Evolutionary conservation across 2,329 filamentous ascomycete species (phyloP).

Genomic region (Sporothrix protearum): DNA sequence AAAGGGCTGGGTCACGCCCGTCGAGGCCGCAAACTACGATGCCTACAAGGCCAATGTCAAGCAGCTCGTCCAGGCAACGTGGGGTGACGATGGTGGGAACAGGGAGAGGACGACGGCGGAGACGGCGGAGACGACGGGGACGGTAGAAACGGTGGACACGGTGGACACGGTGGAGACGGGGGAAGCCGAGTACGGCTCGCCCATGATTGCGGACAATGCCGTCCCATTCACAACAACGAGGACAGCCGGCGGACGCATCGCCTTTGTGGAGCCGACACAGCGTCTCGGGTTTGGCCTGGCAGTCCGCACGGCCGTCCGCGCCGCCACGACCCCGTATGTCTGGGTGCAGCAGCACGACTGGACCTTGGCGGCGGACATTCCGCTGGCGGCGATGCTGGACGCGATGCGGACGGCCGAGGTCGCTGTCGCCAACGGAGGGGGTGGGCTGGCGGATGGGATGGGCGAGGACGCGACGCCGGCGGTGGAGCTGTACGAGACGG

Average conservation of each 20-base stretch:
- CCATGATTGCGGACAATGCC: slow-evolving; percentile 32
- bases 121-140: background rate
- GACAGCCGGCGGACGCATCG: slow-evolving; percentile 39
- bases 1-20: slow-evolving; percentile 50
- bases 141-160: background rate
- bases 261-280: slow-evolving; percentile 47
- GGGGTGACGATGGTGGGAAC: background rate
- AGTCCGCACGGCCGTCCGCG: slow-evolving; percentile 49
- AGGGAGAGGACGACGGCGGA: too few species aligned
- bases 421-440: background rate
- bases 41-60: slow-evolving; percentile 49
- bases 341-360: slow-evolving; percentile 60
- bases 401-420: slow-evolving; percentile 42
- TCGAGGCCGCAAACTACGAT: slow-evolving; percentile 42
- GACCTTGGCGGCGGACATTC: slow-evolving; percentile 46
- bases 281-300: slow-evolving; percentile 53
- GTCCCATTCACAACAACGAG: slow-evolving; percentile 39
- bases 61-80: slow-evolving; percentile 36
- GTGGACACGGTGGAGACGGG: background rate
- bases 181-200: slow-evolving; percentile 45
- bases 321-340: slow-evolving; percentile 48
- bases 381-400: slow-evolving; percentile 42
- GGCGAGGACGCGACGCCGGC: background rate
- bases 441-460: background rate
- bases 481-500: background rate